Evolutionary conservation across 139 green algal genomes (phyloP).

Genomic region (Zygnema circumcarinatum): DNA sequence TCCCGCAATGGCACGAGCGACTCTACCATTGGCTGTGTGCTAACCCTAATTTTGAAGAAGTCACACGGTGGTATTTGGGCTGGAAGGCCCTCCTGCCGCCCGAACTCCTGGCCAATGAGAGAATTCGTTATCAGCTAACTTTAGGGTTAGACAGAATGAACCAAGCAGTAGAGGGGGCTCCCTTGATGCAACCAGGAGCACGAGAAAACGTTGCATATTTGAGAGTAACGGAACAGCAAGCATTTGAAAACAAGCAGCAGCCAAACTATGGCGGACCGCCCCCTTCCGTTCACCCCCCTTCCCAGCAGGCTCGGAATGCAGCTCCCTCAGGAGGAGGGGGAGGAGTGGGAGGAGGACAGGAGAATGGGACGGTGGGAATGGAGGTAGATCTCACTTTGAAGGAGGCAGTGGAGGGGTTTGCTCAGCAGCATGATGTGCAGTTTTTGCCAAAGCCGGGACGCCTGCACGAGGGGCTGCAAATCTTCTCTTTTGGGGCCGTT

Average conservation of each 20-base stretch:
- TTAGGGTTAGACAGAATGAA: slow-evolving; percentile 91
- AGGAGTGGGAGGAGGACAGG: neutral
- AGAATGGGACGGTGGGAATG: neutral
- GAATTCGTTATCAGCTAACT: slow-evolving; percentile 78
- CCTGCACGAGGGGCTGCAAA: slow-evolving; percentile 81
- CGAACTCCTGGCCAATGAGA: slow-evolving; percentile 77
- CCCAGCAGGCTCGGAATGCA: neutral
- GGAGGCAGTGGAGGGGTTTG: slow-evolving; percentile 78
- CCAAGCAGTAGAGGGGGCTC: slow-evolving; percentile 59
- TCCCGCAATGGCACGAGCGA: slow-evolving; percentile 79
- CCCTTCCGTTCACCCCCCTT: slow-evolving; percentile 4
- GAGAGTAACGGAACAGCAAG: slow-evolving; percentile 44
- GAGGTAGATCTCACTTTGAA: slow-evolving; percentile 45
- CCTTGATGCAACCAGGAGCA: slow-evolving; percentile 41
- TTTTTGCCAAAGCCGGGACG: slow-evolving; percentile 90
- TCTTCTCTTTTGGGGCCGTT: slow-evolving; percentile 91
- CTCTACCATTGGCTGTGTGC: slow-evolving; percentile 83
- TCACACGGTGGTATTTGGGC: slow-evolving; percentile 89
- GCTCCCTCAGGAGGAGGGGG: neutral
- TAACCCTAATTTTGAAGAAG: slow-evolving; percentile 85
- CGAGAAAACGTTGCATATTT: slow-evolving; percentile 42
- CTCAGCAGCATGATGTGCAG: slow-evolving; percentile 80
- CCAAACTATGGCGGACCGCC: slow-evolving; percentile 1
- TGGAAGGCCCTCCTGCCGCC: slow-evolving; percentile 82
- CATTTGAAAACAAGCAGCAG: slow-evolving; percentile 31